phyloP scores from a whole-genome alignment of 1,139 yeast species.

The Kodamaea derodonti region DNA sequence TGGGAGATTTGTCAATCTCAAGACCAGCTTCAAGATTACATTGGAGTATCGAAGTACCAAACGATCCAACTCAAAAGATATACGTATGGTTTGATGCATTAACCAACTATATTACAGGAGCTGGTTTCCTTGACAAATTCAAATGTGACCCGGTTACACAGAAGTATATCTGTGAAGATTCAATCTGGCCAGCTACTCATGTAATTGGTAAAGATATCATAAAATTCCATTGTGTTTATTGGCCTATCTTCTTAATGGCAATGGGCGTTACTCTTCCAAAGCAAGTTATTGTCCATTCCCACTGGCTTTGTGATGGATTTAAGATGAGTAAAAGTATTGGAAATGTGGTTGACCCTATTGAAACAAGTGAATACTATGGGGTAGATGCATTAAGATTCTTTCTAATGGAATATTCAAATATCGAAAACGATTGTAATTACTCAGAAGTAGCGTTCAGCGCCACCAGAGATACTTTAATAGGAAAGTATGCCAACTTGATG shows the following conservation, averaged over 20 bases:
- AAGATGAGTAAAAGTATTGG: conserved; percentile 95
- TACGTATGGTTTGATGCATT: conserved; percentile 98
- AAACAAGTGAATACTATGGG: conserved; percentile 57
- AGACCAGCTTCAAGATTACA: conserved; percentile 71
- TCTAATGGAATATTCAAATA: conserved; percentile 69
- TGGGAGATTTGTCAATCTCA: conserved; percentile 76
- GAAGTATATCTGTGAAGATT: conserved; percentile 9
- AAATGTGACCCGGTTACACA: conserved; percentile 2
- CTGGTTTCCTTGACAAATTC: conserved; percentile 52
- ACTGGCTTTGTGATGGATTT: conserved; percentile 86
- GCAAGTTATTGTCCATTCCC: conserved; percentile 84
- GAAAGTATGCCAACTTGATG: conserved; percentile 78
- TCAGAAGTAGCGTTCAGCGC: conserved; percentile 53
- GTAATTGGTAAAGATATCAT: conserved; percentile 89
- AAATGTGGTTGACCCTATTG: conserved; percentile 91
- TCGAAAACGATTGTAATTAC: conserved; percentile 78
- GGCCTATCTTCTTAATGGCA: conserved; percentile 93
- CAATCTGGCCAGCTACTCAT: conserved; percentile 67
- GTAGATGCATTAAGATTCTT: conserved; percentile 74
- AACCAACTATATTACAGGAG: conserved; percentile 74
- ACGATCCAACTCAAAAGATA: conserved; percentile 70
- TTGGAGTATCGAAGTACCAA: conserved; percentile 93
- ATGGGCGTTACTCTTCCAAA: conserved; percentile 68
- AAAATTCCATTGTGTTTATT: conserved; percentile 83
- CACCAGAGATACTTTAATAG: conserved; percentile 65